These are phyloP conservation scores for Astragalus glycyphyllos DNA, from an alignment of 306 rosid species.

Conservation along the genomic window DNA sequence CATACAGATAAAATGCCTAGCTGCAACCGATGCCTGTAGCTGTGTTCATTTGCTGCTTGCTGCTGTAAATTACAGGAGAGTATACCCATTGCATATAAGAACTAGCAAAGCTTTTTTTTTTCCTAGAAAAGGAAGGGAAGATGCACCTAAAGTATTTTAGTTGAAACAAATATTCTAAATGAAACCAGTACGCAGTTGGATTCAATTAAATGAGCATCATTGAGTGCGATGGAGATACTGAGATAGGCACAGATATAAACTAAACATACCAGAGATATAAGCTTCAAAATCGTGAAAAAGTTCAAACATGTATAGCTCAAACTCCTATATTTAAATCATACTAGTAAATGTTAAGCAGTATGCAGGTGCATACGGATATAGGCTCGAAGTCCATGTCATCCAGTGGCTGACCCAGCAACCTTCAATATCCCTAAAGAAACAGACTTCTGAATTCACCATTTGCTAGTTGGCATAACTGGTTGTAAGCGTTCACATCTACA, in stretches of 20 bases:
- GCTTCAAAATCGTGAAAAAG: conserved; percentile 14
- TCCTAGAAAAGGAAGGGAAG: too few species aligned
- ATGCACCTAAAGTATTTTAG: background rate
- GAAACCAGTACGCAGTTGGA: background rate
- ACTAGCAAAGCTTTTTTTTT: too few species aligned
- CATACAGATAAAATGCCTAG: too few species aligned
- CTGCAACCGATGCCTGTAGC: too few species aligned
- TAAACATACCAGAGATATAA: background rate
- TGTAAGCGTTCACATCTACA: conserved; percentile 52
- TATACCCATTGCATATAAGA: too few species aligned
- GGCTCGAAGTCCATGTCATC: conserved; percentile 35
- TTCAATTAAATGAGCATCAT: background rate
- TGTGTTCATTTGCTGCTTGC: too few species aligned
- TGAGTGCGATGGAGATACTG: background rate
- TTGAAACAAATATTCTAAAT: background rate
- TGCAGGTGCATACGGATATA: conserved; percentile 27
- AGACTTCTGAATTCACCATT: conserved; percentile 59
- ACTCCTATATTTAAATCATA: conserved; percentile 27
- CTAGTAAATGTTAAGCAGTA: conserved; percentile 17
- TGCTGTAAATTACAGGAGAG: too few species aligned
- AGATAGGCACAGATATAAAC: conserved; percentile 2
- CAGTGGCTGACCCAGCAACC: conserved; percentile 7
- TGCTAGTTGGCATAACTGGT: conserved; percentile 62
- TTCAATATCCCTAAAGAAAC: conserved; percentile 52
- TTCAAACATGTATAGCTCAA: background rate